Percentiles rank a stretch among this genome's conserved stretches.
Conservation (phyloP, 2,329 filamentous ascomycete species). For the Fusarium irregulare region DNA sequence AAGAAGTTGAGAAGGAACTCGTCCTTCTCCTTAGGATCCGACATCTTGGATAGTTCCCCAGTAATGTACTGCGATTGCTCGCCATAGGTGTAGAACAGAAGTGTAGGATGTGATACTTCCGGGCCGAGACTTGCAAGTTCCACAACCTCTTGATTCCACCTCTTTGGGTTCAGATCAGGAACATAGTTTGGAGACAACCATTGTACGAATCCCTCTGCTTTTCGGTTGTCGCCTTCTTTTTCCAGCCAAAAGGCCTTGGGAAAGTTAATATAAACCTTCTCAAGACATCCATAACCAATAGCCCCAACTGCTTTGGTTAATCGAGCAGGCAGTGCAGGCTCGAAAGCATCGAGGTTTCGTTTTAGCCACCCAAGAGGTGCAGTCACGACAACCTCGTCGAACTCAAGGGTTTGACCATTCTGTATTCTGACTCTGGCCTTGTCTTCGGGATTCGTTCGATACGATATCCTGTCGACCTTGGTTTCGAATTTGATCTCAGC, state of each 20-base stretch:
- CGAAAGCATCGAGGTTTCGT: slow-evolving; percentile 67
- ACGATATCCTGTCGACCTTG: slow-evolving; percentile 58
- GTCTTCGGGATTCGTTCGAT: slow-evolving; percentile 43
- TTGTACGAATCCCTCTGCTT: slow-evolving; percentile 75
- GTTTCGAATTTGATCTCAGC: slow-evolving; percentile 66
- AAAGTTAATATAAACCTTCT: slow-evolving; percentile 80
- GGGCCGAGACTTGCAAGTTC: slow-evolving; percentile 76
- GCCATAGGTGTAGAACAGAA: slow-evolving; percentile 85
- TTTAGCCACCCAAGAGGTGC: slow-evolving; percentile 77
- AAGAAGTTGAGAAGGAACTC: slow-evolving; percentile 74
- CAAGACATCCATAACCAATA: slow-evolving; percentile 76
- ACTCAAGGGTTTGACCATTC: slow-evolving; percentile 59
- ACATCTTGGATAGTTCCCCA: slow-evolving; percentile 54
- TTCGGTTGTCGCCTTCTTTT: slow-evolving; percentile 53
- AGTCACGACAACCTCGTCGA: slow-evolving; percentile 77
- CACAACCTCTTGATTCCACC: slow-evolving; percentile 81
- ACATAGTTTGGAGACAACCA: slow-evolving; percentile 80
- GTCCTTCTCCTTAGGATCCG: slow-evolving; percentile 60
- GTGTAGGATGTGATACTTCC: slow-evolving; percentile 75
- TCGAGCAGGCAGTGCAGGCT: slow-evolving; percentile 67
- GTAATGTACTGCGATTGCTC: slow-evolving; percentile 68
- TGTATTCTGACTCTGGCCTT: slow-evolving; percentile 59
- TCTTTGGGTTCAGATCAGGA: slow-evolving; percentile 66
- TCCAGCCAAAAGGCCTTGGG: slow-evolving; percentile 78
- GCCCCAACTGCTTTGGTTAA: slow-evolving; percentile 70